These are phyloP conservation scores for Botryotinia calthae DNA, from an alignment of 2,329 filamentous ascomycete species.

Conservation along the genomic window DNA sequence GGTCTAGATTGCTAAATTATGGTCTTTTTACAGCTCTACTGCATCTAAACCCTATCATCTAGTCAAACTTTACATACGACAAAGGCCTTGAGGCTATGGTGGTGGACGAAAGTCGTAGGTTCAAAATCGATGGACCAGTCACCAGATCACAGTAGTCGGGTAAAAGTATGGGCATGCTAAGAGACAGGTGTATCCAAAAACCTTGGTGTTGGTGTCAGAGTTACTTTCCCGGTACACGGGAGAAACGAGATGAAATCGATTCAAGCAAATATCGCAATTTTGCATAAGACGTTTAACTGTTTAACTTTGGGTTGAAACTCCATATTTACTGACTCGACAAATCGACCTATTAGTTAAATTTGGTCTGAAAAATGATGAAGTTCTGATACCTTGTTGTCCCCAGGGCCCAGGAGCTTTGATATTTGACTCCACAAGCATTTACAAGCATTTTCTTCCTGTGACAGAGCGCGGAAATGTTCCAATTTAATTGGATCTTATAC, in stretches of 20 bases:
- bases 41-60: constrained; percentile 10
- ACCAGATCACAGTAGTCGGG: neutral
- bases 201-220: neutral
- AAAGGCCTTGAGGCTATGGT: neutral
- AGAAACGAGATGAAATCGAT: neutral
- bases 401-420: constrained; percentile 15
- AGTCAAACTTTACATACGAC: neutral
- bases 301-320: neutral
- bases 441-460: neutral
- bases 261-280: neutral
- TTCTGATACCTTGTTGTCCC: constrained; percentile 10
- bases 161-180: neutral
- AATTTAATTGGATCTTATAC: constrained; percentile 16
- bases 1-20: constrained; percentile 7
- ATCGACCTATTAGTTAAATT: constrained; percentile 6
- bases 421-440: constrained; percentile 13
- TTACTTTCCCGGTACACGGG: neutral
- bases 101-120: neutral
- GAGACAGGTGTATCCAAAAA: neutral
- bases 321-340: constrained; percentile 13
- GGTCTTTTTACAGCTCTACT: neutral
- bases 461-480: constrained; percentile 16
- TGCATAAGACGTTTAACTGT: constrained; percentile 2
- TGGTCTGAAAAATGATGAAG: constrained; percentile 8
- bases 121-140: neutral